phyloP scores from a whole-genome alignment of 768 basidiomycete genomes.

The Rhodotorula graminis region DNA sequence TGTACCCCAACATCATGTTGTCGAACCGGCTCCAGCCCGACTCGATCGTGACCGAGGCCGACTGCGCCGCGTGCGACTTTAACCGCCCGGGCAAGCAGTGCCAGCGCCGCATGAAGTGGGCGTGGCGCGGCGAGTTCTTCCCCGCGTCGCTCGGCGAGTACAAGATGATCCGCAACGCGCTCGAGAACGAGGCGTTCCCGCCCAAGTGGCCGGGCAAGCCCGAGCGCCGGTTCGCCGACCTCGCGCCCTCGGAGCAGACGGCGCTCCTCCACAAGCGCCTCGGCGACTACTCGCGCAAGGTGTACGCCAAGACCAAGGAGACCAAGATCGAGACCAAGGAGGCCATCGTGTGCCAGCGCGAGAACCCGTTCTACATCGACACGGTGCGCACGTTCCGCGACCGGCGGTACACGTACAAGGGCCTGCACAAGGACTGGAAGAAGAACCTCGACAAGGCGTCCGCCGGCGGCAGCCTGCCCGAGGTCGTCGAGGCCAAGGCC shows the following conservation, averaged over 20 bases:
- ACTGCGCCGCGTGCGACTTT: slow-evolving; percentile 96
- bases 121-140: slow-evolving; percentile 98
- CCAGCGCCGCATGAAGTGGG: slow-evolving; percentile 90
- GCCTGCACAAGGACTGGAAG: slow-evolving; percentile 97
- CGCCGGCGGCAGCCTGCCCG: slow-evolving; percentile 66
- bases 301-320: slow-evolving; percentile 97
- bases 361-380: slow-evolving; percentile 98
- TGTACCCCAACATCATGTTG: slow-evolving; percentile 99
- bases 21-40: slow-evolving; percentile 98
- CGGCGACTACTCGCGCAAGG: slow-evolving; percentile 96
- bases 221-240: slow-evolving; percentile 73
- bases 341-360: slow-evolving; percentile 91
- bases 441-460: slow-evolving; percentile 80
- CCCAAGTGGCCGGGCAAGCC: slow-evolving; percentile 68
- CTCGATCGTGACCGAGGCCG: slow-evolving; percentile 92
- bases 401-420: slow-evolving; percentile 98
- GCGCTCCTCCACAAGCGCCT: slow-evolving; percentile 91
- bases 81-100: slow-evolving; percentile 94
- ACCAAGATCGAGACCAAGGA: slow-evolving; percentile 90
- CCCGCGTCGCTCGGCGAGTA: slow-evolving; percentile 94
- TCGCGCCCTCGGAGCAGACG: slow-evolving; percentile 78
- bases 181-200: slow-evolving; percentile 91
- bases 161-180: slow-evolving; percentile 96
- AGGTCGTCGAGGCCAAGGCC: slow-evolving; percentile 95
- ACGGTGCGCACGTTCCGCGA: slow-evolving; percentile 96